Percentiles rank a stretch among this genome's conserved stretches.
phyloP scores from a whole-genome alignment of 768 basidiomycete species.

The Pisolithus albus region DNA sequence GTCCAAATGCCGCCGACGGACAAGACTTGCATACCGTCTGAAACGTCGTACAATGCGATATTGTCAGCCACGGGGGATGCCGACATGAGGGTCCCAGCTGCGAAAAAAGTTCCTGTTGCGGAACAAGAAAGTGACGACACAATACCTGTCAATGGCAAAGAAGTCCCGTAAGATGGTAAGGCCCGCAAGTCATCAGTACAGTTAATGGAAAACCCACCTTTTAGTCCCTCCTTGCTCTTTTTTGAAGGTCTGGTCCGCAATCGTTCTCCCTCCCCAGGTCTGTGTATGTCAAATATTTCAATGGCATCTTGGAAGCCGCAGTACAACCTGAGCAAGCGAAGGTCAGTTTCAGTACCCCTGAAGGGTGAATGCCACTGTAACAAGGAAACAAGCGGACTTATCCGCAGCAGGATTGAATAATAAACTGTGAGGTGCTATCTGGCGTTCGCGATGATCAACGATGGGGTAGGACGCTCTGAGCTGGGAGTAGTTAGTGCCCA shows the following conservation, averaged over 20 bases:
- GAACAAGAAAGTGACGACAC: constrained; percentile 80
- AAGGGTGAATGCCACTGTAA: not conserved
- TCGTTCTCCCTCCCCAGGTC: constrained; percentile 69
- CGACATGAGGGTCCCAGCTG: constrained; percentile 68
- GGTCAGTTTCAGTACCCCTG: not conserved
- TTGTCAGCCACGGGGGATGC: constrained; percentile 40
- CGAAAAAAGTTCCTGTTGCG: constrained; percentile 58
- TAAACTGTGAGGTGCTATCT: constrained; percentile 79
- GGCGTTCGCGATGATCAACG: constrained; percentile 88
- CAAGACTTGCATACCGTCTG: constrained; percentile 38
- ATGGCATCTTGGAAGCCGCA: constrained; percentile 85
- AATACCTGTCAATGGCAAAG: constrained; percentile 50
- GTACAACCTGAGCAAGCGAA: constrained; percentile 45
- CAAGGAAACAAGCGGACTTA: constrained; percentile 37
- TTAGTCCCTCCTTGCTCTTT: constrained; percentile 79
- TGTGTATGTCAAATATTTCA: constrained; percentile 72
- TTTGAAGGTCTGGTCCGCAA: constrained; percentile 64
- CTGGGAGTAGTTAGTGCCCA: constrained; percentile 32
- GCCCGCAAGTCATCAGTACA: not conserved
- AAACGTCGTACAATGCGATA: constrained; percentile 62
- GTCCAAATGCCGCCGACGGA: constrained; percentile 53
- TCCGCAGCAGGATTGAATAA: constrained; percentile 65
- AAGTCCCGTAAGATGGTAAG: not conserved
- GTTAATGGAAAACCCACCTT: constrained; percentile 45
- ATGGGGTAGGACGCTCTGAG: constrained; percentile 88